A percentile compares a stretch with the other conserved stretches of the same genome.
These are phyloP conservation scores for Scheffersomyces cryptocercus DNA, from an alignment of 1,139 yeast genomes.

Conservation along the genomic window DNA sequence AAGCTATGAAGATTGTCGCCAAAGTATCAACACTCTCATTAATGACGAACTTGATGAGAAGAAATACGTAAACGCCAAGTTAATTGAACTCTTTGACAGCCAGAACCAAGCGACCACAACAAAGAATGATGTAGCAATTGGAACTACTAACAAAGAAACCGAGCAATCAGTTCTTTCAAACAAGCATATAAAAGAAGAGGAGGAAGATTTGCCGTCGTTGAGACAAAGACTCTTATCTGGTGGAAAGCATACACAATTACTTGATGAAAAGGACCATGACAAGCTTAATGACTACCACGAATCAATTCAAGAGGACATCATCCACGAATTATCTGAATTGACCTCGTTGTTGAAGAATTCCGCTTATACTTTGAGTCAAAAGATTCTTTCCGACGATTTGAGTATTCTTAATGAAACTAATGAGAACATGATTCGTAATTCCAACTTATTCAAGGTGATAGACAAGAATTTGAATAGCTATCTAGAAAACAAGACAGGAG, in stretches of 20 bases:
- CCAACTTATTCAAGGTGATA: conserved; percentile 36
- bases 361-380: conserved; percentile 36
- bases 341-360: conserved; percentile 38
- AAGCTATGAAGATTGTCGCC: conserved; percentile 8
- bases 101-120: conserved; percentile 3
- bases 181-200: conserved; percentile 11
- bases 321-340: conserved; percentile 38
- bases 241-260: conserved; percentile 17
- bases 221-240: conserved; percentile 30
- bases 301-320: conserved; percentile 42
- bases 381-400: conserved; percentile 37
- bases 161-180: conserved; percentile 4
- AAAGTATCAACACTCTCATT: conserved; percentile 13
- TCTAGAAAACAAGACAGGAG: conserved; percentile 37
- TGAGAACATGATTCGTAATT: conserved; percentile 39
- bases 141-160: conserved; percentile 1
- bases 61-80: conserved; percentile 18
- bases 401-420: conserved; percentile 36
- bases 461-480: conserved; percentile 41
- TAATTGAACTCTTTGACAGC: conserved; percentile 13
- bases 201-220: conserved; percentile 22
- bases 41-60: conserved; percentile 24
- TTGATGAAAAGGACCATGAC: conserved; percentile 11
- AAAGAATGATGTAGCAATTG: conserved; percentile 3
- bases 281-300: conserved; percentile 41